Evolutionary conservation across 306 rosid genomes (phyloP).

Genomic region (Lathyrus aphaca): DNA sequence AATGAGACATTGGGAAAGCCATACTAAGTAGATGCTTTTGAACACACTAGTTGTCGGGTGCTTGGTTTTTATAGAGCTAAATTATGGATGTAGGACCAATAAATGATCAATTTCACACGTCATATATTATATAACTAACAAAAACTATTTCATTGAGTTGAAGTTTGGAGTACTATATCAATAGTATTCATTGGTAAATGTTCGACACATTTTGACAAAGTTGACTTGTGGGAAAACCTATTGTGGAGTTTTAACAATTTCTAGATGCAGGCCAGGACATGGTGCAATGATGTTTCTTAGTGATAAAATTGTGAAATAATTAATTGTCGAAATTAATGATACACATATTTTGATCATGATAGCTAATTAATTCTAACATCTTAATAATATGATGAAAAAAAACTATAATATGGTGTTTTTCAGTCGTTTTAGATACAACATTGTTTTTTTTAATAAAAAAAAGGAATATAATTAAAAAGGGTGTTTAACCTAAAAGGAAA

Average conservation of each 20-base stretch:
- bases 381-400: too few species aligned
- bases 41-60: background rate
- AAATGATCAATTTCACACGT: conserved; percentile 24
- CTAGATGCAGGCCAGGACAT: background rate
- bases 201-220: background rate
- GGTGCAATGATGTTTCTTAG: background rate
- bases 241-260: background rate
- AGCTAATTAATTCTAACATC: too few species aligned
- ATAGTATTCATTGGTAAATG: background rate
- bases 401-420: too few species aligned
- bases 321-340: background rate
- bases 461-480: too few species aligned
- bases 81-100: background rate
- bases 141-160: conserved; percentile 8
- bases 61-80: conserved; percentile 40
- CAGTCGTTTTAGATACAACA: too few species aligned
- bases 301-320: background rate
- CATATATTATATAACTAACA: conserved; percentile 16
- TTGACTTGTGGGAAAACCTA: conserved; percentile 1
- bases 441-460: too few species aligned
- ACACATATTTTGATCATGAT: background rate
- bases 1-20: conserved; percentile 38
- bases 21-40: conserved; percentile 10
- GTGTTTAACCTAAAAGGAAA: too few species aligned
- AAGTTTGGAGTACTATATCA: background rate